Evolutionary conservation across 768 basidiomycete species (phyloP), one percentile per base, ranked within the genome.

Genomic region (Boletus insuetus): DNA sequence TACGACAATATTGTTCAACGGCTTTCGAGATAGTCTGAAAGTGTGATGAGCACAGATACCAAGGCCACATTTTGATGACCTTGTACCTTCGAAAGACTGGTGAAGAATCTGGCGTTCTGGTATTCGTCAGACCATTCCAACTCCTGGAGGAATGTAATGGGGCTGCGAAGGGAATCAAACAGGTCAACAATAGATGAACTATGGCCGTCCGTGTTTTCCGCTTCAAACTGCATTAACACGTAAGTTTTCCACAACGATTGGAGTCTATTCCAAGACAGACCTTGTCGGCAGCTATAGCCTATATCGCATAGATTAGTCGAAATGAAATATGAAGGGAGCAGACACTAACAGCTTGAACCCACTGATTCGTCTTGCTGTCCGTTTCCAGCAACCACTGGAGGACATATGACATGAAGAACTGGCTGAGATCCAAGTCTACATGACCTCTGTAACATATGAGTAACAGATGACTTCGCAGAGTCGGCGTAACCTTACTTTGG

Each of bases 161-260:
- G 94, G 62, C 91, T 94, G 48, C 91, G 84, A 51, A 98, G 79
- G 3, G 94, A 97, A 58, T 94, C 94, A 65, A 98, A 98, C 1
- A 99, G 79, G 71, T 99, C 97, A 22, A 94, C 86, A 51, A 99
- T 95, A 0, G 96, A 98, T n/a, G 95, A 94, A 62, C 93, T 96
- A 64, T 95, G 91, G 0, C 90, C 90, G 70, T 91, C 84, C 12
- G 77, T 55, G 56, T 89, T 81, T 74, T 94, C 82, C 53, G 91
- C 79, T 76, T 94, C 80, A 61, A 91, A 92, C 86, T 89, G n/a
- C 26, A 42, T 37, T 8, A 9, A 19, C 45, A 53, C 44, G 46
- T 61, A 26, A 58, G 56, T 38, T 44, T 44, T 41, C 17, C 24
- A 12, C 29, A 12, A 48, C 39, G 16, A 34, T 41, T 46, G n/a